Evolutionary conservation across 495 filamentous ascomycete genomes (phyloP).

Genomic region (Hypoxylon rickii): DNA sequence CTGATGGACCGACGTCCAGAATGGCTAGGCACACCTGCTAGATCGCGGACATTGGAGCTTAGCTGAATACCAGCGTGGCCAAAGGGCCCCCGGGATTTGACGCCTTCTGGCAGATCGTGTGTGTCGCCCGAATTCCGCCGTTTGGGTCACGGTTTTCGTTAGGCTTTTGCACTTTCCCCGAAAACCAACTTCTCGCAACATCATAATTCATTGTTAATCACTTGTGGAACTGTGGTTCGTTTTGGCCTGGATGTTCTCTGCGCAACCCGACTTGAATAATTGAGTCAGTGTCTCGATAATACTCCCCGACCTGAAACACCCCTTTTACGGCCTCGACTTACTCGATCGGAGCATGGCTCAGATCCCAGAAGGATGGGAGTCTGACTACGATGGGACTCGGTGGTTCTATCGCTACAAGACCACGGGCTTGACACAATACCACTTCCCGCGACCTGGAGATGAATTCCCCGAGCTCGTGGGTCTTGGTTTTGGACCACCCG

Average conservation of each 20-base stretch:
- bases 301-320: too few relatives aligned
- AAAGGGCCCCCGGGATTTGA: constrained; percentile 3
- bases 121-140: too few relatives aligned
- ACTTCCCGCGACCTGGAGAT: constrained; percentile 54
- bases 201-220: background rate
- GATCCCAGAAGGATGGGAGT: constrained; percentile 54
- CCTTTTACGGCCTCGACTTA: background rate
- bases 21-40: constrained; percentile 22
- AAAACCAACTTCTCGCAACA: background rate
- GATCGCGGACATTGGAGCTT: constrained; percentile 8
- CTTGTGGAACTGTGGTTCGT: too few relatives aligned
- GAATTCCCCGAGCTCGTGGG: constrained; percentile 54
- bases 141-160: constrained; percentile 6
- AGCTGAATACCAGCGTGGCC: constrained; percentile 5
- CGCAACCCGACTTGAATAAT: too few relatives aligned
- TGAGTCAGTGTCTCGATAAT: too few relatives aligned
- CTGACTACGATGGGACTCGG: constrained; percentile 52
- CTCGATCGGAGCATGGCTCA: constrained; percentile 35
- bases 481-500: constrained; percentile 38
- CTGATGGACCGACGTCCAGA: constrained; percentile 25
- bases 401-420: constrained; percentile 55
- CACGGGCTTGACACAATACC: constrained; percentile 52
- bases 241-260: too few relatives aligned
- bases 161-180: constrained; percentile 6
- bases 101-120: constrained; percentile 10